Percentiles rank a stretch among this genome's conserved stretches.
Conservation (phyloP, 768 basidiomycete genomes). For the Mycena crocata region DNA sequence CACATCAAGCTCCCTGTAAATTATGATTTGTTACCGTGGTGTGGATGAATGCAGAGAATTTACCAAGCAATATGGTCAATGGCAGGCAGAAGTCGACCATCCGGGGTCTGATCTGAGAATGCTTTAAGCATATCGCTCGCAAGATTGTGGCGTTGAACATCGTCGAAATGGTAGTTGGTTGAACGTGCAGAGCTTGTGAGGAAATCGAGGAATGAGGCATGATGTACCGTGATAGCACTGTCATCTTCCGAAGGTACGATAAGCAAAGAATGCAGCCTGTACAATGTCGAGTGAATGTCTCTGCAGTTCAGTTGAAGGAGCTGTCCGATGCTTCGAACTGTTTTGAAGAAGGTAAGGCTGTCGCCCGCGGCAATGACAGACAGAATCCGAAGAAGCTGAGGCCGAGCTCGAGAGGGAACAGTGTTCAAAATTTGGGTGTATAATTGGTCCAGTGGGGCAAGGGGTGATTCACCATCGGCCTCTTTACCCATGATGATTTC, state of each 20-base stretch:
- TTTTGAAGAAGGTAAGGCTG: neutral
- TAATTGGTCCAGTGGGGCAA: slow-evolving; percentile 1
- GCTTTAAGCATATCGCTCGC: neutral
- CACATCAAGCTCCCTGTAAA: too few relatives aligned
- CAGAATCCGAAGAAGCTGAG: neutral
- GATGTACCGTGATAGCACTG: neutral
- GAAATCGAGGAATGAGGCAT: slow-evolving; percentile 2
- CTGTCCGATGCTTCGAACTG: too few relatives aligned
- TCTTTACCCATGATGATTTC: slow-evolving; percentile 1
- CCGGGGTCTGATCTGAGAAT: neutral
- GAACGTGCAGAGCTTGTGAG: neutral
- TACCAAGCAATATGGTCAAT: neutral
- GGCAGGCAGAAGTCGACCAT: neutral
- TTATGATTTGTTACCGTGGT: too few relatives aligned
- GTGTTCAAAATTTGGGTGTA: neutral
- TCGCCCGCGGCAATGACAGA: neutral
- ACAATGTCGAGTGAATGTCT: neutral
- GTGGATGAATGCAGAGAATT: too few relatives aligned
- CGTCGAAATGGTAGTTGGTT: neutral
- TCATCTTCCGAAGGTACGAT: neutral
- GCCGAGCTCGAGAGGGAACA: neutral
- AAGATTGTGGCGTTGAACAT: neutral
- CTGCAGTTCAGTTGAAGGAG: neutral
- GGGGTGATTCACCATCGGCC: neutral
- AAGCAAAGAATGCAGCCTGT: neutral